These are phyloP conservation scores for Heimioporus sp. DNA, from an alignment of 768 basidiomycete species.

Conservation along the genomic window DNA sequence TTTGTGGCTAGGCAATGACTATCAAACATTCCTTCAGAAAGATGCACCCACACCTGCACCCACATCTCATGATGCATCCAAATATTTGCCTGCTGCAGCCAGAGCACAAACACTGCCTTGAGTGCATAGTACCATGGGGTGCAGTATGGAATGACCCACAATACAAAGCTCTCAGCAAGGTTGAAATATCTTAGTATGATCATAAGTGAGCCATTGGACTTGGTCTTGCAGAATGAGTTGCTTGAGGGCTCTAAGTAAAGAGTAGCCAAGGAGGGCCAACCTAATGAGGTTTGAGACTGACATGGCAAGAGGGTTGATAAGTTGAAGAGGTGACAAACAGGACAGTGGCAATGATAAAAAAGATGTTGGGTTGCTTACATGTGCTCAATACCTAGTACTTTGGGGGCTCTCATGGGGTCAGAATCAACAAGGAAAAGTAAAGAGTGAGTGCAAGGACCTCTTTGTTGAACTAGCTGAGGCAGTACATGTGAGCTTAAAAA, in stretches of 20 bases:
- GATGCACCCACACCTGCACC: conserved; percentile 38
- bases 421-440: neutral
- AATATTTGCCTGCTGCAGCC: conserved; percentile 85
- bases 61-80: conserved; percentile 58
- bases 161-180: conserved; percentile 84
- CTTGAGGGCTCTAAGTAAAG: conserved; percentile 95
- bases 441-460: conserved; percentile 58
- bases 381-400: conserved; percentile 86
- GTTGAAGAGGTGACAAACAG: conserved; percentile 68
- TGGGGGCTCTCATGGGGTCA: no score
- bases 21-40: conserved; percentile 60
- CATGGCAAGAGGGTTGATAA: conserved; percentile 87
- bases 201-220: conserved; percentile 97
- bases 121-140: conserved; percentile 92
- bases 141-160: conserved; percentile 85
- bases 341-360: conserved; percentile 74
- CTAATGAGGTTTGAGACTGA: conserved; percentile 94
- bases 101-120: conserved; percentile 89
- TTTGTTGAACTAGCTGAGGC: conserved; percentile 90
- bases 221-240: conserved; percentile 79
- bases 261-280: conserved; percentile 91
- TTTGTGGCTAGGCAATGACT: conserved; percentile 62
- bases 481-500: no score
- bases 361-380: conserved; percentile 89
- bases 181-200: conserved; percentile 92